Base-by-base conservation (phyloP, 176 grass and related monocot genomes). In the Raddia distichophylla region DNA sequence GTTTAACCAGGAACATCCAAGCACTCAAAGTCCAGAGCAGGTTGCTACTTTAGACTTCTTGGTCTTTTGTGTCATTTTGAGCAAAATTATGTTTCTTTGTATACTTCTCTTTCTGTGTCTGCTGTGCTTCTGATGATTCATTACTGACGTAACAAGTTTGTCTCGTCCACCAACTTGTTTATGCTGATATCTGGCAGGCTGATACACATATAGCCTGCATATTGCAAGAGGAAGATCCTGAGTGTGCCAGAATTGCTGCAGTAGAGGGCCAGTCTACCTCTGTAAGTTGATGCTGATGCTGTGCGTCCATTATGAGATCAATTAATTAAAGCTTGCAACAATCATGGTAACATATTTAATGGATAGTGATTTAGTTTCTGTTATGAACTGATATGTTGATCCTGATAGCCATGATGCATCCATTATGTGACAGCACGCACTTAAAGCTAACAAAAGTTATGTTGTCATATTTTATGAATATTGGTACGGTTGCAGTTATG, bases 181-280 rank as follows among this genome's bases (percentile, higher is more conserved):
- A 10, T 68, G 48, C 57, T 78, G 80, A 48, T 48, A 85, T 93
- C 66, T 77, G 55, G 84, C 76, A 98, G 95, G 82, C 78, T 62
- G 88, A 94, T 87, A 51, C 80, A 5, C 78, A 68, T 76, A 83
- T 93, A 79, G 95, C 92, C 71, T 87, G 86, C 86, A 86, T 84
- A 67, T 78, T 91, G 71, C 92, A 93, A 70, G 84, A 87, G 60
- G 85, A 86, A 53, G 83, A 92, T 67, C 69, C 54, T 22, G 83
- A 76, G 60, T 48, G 64, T 80, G 52, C 77, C 40, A 86, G 83
- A 80, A 86, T 83, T 18, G 73, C 71, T 60, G 61, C 67, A n/a
- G 78, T 76, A 68, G 86, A 84, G 27, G 61, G 22, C 64, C 86
- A 82, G 15, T 88, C 91, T 80, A 82, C 77, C 63, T 78, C 88